Evolutionary conservation across 805 yeast genomes (phyloP), one percentile per base, ranked within the genome.

Genomic region (Blastobotrys peoriensis): DNA sequence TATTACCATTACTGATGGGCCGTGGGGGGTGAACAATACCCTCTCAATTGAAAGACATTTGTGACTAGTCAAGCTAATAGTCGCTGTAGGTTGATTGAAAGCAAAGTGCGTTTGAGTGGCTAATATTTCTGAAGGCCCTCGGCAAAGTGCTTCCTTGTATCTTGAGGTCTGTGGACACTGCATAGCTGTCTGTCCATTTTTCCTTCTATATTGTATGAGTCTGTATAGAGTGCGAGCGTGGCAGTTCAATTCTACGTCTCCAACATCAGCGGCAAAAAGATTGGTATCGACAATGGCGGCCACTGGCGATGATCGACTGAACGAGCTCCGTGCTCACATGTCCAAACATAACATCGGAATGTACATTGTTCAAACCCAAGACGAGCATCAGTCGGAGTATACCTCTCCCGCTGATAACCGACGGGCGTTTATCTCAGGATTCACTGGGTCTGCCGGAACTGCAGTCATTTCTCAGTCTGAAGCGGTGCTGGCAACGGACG

Each of bases 301-400:
- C n/a, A n/a, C n/a, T n/a, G 30, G 30, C 8, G 10, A 25, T 8
- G 13, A 25, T 25, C 78, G 89, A 55, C 68, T 89, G 40, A 71
- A 66, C 34, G 69, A 68, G 17, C 66, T 89, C 47, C 74, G 97
- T 57, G 54, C 65, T 34, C 69, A 74, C 49, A 86, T 93, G 89
- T 74, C 71, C 36, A 64, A 70, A 37, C 62, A 77, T 45, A 78
- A 75, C 28, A 60, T 91, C 33, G 86, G 82, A 8, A 81, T 86
- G 27, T 91, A 93, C 62, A 70, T 79, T 21, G 76, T 86, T 6
- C 87, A 91, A 17, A 81, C 94, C 34, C 96, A 87, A 61, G 98
- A 91, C 60, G 95, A 86, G 55, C 98, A 91, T 63, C 91, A 84
- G 62, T 79, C 89, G 21, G 98, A 91, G 66, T 89, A 89, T 56